phyloP scores from a whole-genome alignment of 768 basidiomycete genomes.

The Coprinellus micaceus region DNA sequence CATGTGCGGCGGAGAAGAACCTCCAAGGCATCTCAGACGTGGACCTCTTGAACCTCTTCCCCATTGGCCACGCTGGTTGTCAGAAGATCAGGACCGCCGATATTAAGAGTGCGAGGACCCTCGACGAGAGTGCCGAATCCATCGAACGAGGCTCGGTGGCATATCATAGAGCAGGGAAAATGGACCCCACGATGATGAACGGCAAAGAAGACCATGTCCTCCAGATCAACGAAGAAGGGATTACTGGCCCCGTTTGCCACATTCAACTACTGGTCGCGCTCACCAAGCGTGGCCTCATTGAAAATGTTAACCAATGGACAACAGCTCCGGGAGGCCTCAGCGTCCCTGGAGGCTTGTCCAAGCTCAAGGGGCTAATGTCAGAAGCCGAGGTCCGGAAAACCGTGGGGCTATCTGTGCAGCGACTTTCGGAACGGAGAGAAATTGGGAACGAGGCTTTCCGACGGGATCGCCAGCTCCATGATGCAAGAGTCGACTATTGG shows the following conservation, averaged over 20 bases:
- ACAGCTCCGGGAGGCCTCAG: constrained; percentile 1
- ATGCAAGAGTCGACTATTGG: constrained; percentile 6
- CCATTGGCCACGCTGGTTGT: constrained; percentile 20
- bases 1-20: too few relatives aligned
- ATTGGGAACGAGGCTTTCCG: background rate
- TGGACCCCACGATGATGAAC: background rate
- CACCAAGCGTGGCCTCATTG: constrained; percentile 23
- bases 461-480: background rate
- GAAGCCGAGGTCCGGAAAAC: background rate
- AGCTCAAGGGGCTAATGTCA: background rate
- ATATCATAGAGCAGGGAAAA: background rate
- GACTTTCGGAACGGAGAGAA: background rate
- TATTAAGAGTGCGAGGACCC: constrained; percentile 3
- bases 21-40: constrained; percentile 13
- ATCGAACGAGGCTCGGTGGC: background rate
- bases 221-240: constrained; percentile 20
- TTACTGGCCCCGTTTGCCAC: constrained; percentile 24
- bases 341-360: background rate
- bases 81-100: constrained; percentile 13
- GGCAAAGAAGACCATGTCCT: constrained; percentile 16
- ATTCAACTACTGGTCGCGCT: constrained; percentile 26
- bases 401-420: background rate
- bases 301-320: constrained; percentile 14
- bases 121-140: background rate
- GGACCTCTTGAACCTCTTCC: constrained; percentile 24